Conservation (phyloP, 371 early-diverging fungal genomes). For the Mortierella sp. region DNA sequence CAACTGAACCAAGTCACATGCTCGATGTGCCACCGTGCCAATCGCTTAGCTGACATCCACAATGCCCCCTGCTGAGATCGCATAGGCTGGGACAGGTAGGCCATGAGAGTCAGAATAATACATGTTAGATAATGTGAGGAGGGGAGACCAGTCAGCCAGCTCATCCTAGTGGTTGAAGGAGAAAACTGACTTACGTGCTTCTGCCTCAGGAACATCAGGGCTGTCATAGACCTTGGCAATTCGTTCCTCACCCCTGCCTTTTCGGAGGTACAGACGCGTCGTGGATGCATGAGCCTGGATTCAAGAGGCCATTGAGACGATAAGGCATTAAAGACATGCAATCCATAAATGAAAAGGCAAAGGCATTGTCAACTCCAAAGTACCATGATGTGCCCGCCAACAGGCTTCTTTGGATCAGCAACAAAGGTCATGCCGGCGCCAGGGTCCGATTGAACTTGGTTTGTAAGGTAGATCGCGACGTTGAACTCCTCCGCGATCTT, state of each 20-base stretch:
- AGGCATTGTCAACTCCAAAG: not conserved
- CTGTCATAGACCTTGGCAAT: conserved; percentile 92
- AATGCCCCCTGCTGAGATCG: conserved; percentile 21
- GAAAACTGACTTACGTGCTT: conserved; percentile 60
- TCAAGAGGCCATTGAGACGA: not conserved
- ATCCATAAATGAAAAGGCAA: no score
- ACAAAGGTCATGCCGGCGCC: conserved; percentile 76
- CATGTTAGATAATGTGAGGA: no score
- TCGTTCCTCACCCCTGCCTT: conserved; percentile 88
- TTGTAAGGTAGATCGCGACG: conserved; percentile 89
- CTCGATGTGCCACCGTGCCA: no score
- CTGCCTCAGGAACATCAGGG: conserved; percentile 87
- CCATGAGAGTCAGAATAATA: not conserved
- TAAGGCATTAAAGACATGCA: not conserved
- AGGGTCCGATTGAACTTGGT: conserved; percentile 79
- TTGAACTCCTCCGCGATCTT: conserved; percentile 91
- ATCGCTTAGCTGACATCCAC: conserved; percentile 31
- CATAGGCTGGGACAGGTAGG: conserved; percentile 9
- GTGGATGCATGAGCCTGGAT: conserved; percentile 65
- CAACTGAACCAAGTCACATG: no score
- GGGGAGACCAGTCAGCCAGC: not conserved
- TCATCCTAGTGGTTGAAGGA: not conserved
- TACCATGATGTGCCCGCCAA: conserved; percentile 83
- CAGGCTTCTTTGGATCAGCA: conserved; percentile 88
- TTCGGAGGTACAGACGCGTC: conserved; percentile 75